Evolutionary conservation across 2,329 filamentous ascomycete genomes (phyloP), one percentile per base, ranked within the genome.

Genomic region (Aspergillus piperis): DNA sequence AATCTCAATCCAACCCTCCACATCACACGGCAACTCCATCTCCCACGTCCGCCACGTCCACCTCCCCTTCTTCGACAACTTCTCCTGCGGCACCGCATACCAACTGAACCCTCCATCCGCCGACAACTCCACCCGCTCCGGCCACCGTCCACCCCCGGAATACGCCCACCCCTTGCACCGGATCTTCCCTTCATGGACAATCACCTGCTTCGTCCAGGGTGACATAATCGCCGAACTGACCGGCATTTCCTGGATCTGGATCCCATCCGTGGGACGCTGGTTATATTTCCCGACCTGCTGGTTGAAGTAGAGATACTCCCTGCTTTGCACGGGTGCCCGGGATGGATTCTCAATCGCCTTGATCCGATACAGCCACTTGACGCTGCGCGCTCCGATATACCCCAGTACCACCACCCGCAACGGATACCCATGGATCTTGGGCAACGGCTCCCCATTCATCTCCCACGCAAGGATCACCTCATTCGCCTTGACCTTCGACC

Each of bases 161-260:
- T 86, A 86, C 0, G 83, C 84, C 84, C 84, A 87, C 11, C 84
- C 84, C 51, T 81, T 82, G 62, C 84, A 77, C 5, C 77, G 76
- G 54, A 89, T 87, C 50, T 77, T 80, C 8, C 87, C 86, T 15
- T 83, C 79, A 65, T 89, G 86, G 0, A 88, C 74, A 30, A 88
- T 80, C 1, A 84, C 81, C n/a, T 87, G 81, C 66, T 86, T 86
- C 19, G 82, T 81, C 75, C 80, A 78, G 0, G 88, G 88, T 0
- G 82, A 78, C 84, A 89, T 89, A 66, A 90, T 89, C 19, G 87
- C 88, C 15, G 81, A 84, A 50, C 82, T 84, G 3, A 90, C 87
- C 0, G 88, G 88, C 87, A 90, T 90, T 38, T 90, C 88, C 68
- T 91, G 88, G 66, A 89, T 90, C 63, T 83, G 84, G 62, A 88